Evolutionary conservation across 768 basidiomycete genomes (phyloP).

Genomic region (Suillus subaureus): DNA sequence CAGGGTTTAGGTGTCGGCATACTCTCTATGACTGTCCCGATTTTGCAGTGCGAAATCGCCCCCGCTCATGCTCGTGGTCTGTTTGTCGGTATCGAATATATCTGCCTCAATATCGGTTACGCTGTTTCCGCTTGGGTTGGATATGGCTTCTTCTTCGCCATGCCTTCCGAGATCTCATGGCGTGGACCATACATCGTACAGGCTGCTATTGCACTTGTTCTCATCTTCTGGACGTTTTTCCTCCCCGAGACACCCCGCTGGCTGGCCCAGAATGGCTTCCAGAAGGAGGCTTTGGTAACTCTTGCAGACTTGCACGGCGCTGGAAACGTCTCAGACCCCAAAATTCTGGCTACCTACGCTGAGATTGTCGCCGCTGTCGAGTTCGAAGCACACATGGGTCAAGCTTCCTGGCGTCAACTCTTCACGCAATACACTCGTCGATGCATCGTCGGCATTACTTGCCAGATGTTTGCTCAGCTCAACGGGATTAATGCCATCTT

Average conservation of each 20-base stretch:
- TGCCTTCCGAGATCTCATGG: constrained; percentile 53
- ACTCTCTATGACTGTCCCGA: constrained; percentile 52
- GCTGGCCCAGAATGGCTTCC: constrained; percentile 56
- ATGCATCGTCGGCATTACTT: constrained; percentile 51
- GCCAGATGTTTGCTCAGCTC: constrained; percentile 58
- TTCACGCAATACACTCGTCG: constrained; percentile 54
- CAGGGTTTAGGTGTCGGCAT: constrained; percentile 53
- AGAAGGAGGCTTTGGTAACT: constrained; percentile 48
- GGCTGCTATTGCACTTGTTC: constrained; percentile 48
- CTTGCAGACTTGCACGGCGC: constrained; percentile 60
- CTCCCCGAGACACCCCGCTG: constrained; percentile 57
- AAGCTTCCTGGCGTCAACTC: constrained; percentile 50
- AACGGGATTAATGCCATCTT: constrained; percentile 61
- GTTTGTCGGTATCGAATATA: constrained; percentile 55
- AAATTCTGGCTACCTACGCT: constrained; percentile 45
- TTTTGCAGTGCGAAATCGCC: constrained; percentile 52
- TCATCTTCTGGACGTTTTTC: constrained; percentile 49
- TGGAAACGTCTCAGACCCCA: constrained; percentile 46
- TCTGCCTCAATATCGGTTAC: constrained; percentile 54
- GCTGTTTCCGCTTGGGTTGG: constrained; percentile 52
- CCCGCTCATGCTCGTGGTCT: constrained; percentile 51
- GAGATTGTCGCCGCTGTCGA: constrained; percentile 44
- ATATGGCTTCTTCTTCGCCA: constrained; percentile 50
- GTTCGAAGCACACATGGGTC: constrained; percentile 41
- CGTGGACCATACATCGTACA: constrained; percentile 58